Conservation (phyloP, 2,329 filamentous ascomycete species). For the Fusarium buxicola region DNA sequence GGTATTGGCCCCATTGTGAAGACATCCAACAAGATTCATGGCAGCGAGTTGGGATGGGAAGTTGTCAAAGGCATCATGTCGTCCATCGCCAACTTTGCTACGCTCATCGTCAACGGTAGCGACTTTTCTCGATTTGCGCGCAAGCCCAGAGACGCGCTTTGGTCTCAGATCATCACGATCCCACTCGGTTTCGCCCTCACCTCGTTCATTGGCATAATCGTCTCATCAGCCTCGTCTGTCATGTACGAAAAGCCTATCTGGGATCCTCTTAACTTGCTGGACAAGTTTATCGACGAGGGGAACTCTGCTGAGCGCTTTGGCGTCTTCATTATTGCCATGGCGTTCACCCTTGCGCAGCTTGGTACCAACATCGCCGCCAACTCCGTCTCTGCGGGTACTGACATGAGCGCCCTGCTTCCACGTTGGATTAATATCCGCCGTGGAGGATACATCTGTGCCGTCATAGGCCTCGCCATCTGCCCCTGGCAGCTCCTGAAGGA, state of each 20-base stretch:
- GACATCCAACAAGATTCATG: constrained; percentile 71
- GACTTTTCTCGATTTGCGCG: constrained; percentile 88
- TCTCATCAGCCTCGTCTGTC: constrained; percentile 77
- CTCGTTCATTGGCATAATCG: constrained; percentile 85
- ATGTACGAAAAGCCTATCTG: constrained; percentile 77
- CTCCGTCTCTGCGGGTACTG: constrained; percentile 84
- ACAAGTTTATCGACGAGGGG: constrained; percentile 75
- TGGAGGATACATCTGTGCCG: constrained; percentile 86
- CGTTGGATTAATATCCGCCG: constrained; percentile 87
- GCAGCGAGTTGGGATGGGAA: constrained; percentile 80
- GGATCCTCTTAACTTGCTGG: constrained; percentile 77
- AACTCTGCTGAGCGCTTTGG: constrained; percentile 77
- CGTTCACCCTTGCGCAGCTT: constrained; percentile 82
- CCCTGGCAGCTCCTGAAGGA: constrained; percentile 82
- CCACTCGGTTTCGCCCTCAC: constrained; percentile 80
- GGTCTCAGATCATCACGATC: constrained; percentile 83
- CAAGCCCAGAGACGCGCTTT: constrained; percentile 80
- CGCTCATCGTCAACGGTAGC: constrained; percentile 83
- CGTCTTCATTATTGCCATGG: constrained; percentile 77
- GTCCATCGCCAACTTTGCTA: constrained; percentile 90
- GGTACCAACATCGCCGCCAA: constrained; percentile 92
- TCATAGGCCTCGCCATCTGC: constrained; percentile 85
- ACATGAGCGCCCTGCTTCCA: constrained; percentile 83
- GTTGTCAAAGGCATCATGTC: constrained; percentile 89
- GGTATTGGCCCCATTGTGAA: constrained; percentile 86